phyloP scores from a whole-genome alignment of 805 yeast genomes.

The Candida pseudofarinosa region DNA sequence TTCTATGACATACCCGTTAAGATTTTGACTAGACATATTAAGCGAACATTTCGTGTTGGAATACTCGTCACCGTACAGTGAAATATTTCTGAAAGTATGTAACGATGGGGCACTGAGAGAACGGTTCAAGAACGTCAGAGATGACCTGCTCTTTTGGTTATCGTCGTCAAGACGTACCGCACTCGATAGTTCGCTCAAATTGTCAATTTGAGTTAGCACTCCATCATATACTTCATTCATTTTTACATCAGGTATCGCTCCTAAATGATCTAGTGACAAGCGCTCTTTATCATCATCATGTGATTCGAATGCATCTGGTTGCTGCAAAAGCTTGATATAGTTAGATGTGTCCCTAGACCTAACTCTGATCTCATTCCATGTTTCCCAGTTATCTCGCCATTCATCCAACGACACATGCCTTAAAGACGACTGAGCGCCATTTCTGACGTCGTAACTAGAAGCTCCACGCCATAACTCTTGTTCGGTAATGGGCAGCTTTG shows the following conservation, averaged over 20 bases:
- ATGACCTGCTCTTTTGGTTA: slow-evolving; percentile 1
- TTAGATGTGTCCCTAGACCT: slow-evolving; percentile 19
- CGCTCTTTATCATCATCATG: slow-evolving; percentile 1
- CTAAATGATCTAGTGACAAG: background rate
- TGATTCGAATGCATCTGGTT: slow-evolving; percentile 6
- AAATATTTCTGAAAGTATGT: slow-evolving; percentile 30
- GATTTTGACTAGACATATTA: background rate
- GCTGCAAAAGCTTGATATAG: slow-evolving; percentile 13
- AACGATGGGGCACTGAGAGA: slow-evolving; percentile 40
- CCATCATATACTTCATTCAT: background rate
- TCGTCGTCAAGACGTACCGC: slow-evolving; percentile 2
- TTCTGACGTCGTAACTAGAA: background rate
- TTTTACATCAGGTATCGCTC: background rate
- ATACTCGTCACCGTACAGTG: slow-evolving; percentile 1
- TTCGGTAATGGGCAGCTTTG: slow-evolving; percentile 8
- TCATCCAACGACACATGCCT: slow-evolving; percentile 25
- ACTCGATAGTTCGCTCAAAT: slow-evolving; percentile 21
- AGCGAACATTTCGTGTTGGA: background rate
- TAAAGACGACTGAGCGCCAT: slow-evolving; percentile 1
- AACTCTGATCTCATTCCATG: slow-evolving; percentile 20
- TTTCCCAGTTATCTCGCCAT: slow-evolving; percentile 26
- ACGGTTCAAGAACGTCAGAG: slow-evolving; percentile 18
- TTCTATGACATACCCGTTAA: background rate
- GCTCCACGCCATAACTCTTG: slow-evolving; percentile 5
- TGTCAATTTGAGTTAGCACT: slow-evolving; percentile 10